Evolutionary conservation across 495 filamentous ascomycete genomes (phyloP), one percentile per base, ranked within the genome.

Genomic region (Cryomyces antarcticus): DNA sequence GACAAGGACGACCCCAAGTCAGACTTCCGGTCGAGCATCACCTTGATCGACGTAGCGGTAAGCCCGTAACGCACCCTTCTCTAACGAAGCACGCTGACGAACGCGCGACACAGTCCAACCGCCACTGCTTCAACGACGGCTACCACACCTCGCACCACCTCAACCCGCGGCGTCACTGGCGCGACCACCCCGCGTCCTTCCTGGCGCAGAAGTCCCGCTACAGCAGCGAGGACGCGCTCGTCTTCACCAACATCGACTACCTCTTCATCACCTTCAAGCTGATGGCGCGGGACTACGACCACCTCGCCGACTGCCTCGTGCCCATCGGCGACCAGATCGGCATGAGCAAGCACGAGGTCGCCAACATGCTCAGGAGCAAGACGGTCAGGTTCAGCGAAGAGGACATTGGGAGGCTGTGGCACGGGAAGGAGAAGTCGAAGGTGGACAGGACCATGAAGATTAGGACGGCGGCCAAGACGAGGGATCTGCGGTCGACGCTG

Each of bases 91-190:
- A 5, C 1, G 5, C 43, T 49, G 36, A 47, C 34, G 34, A 35
- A 35, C 33, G 33, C 33, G 12, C 12, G 33, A 35, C 17, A 7
- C 48, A 77, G 77, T 75, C 67, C 48, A 83, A 83, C 57, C 70
- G 78, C 24, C 75, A 72, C 61, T 81, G 73, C 50, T 83, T 71
- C 64, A 83, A 83, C 53, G 78, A 82, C 53, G 78, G 78, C 42
- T 83, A 81, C 56, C 78, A 83, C 56, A 81, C 78, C 31, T 78
- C 78, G 6, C 78, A 83, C 54, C 78, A 82, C 53, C 65, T 82
- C 7, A 79, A 83, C 56, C 77, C 78, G 4, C 70, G 64, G 28
- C 70, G 78, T 2, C 78, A 82, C 61, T 83, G 78, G 78, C 68
- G 78, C 38, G 75, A 81, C 36, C 78, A 82, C 52, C 78, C 78